Evolutionary conservation across 192 early-diverging fungal species (phyloP).

Genomic region (Entomortierella chlamydospora): DNA sequence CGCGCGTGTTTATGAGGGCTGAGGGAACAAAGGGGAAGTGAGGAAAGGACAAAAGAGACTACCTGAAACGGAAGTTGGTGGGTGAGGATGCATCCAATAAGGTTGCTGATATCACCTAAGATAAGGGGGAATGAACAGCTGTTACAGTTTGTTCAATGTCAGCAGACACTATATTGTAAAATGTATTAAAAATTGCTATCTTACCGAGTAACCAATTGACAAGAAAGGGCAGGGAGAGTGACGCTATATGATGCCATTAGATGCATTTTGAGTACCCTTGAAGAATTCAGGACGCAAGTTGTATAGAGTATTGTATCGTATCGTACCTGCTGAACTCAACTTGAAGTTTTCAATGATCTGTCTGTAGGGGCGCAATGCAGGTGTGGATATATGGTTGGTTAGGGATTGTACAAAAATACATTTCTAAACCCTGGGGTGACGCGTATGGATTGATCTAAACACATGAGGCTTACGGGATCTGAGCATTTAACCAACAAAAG

Average conservation of each 20-base stretch:
- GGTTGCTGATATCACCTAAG: constrained; percentile 75
- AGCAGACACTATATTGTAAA: not conserved
- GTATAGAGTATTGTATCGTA: no score
- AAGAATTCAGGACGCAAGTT: not conserved
- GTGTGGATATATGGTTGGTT: no score
- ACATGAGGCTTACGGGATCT: constrained; percentile 69
- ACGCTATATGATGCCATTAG: constrained; percentile 45
- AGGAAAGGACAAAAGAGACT: not conserved
- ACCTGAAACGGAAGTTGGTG: constrained; percentile 84
- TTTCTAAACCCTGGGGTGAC: not conserved
- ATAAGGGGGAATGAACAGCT: not conserved
- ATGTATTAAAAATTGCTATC: not conserved
- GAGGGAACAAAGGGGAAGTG: not conserved
- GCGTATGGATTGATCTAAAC: not conserved
- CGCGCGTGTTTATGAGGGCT: not conserved
- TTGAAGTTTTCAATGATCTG: constrained; percentile 68
- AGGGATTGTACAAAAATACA: not conserved
- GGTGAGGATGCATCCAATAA: constrained; percentile 77
- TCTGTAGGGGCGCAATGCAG: no score
- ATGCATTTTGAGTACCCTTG: no score
- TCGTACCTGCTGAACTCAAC: constrained; percentile 51
- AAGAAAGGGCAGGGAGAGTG: constrained; percentile 68
- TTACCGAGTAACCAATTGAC: constrained; percentile 72
- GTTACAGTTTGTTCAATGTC: not conserved
- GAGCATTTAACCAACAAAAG: constrained; percentile 78